Conservation (phyloP, 1,139 yeast species). For the Pneumocystis oryctolagi region DNA sequence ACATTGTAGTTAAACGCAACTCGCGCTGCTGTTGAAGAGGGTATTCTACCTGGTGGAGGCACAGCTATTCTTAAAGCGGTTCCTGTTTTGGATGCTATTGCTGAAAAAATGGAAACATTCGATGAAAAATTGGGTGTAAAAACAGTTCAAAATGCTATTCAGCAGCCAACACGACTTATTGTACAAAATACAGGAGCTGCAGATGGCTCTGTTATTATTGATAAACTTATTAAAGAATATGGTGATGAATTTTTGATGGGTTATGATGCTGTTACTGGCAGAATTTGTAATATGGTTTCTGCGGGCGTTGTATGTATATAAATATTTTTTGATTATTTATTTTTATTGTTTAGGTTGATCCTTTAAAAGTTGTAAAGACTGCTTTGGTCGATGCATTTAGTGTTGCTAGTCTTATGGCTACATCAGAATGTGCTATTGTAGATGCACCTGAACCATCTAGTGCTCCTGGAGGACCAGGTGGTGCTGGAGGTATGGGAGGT, state of each 20-base stretch:
- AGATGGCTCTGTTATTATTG: conserved; percentile 94
- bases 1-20: conserved; percentile 57
- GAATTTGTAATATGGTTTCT: conserved; percentile 90
- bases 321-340: neutral
- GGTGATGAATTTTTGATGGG: conserved; percentile 82
- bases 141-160: conserved; percentile 85
- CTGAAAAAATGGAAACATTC: conserved; percentile 60
- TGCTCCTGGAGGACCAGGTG: conserved; percentile 43
- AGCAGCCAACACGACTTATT: conserved; percentile 93
- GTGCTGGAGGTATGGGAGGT: conserved; percentile 42
- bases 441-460: conserved; percentile 87
- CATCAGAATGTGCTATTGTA: conserved; percentile 97
- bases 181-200: conserved; percentile 93
- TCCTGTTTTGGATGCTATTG: conserved; percentile 55
- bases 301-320: conserved; percentile 55
- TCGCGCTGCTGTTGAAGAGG: conserved; percentile 99
- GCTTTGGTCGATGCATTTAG: conserved; percentile 96
- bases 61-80: conserved; percentile 95
- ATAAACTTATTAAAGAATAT: conserved; percentile 71
- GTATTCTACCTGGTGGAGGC: conserved; percentile 99
- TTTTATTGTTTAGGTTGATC: conserved; percentile 39
- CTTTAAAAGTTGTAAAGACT: conserved; percentile 95
- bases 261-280: conserved; percentile 86
- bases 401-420: conserved; percentile 94
- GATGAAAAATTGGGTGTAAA: conserved; percentile 98